A percentile compares a stretch with the other conserved stretches of the same genome.
These are phyloP conservation scores for Cordyceps cicadae DNA, from an alignment of 2,329 filamentous ascomycete species.

Conservation along the genomic window DNA sequence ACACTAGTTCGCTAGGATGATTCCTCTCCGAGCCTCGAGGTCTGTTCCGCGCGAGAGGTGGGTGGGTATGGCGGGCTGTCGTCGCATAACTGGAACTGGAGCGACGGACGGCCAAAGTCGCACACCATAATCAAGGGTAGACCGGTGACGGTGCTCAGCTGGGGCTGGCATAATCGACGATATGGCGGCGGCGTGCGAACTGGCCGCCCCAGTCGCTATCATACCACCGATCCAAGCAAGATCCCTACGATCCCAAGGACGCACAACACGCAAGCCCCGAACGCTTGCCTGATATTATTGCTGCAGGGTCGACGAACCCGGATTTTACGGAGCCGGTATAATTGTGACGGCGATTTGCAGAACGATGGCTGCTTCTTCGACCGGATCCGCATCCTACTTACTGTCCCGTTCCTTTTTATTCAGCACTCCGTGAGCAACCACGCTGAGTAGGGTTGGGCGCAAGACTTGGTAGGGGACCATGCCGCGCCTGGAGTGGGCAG, in stretches of 20 bases:
- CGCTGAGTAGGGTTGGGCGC: neutral
- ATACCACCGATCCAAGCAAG: slow-evolving; percentile 10
- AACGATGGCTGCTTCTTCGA: neutral
- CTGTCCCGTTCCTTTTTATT: neutral
- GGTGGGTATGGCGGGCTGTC: neutral
- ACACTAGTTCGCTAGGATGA: too few relatives aligned
- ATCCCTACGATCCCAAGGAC: slow-evolving; percentile 1
- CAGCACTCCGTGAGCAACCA: neutral
- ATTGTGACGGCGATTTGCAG: neutral
- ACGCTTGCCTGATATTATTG: neutral
- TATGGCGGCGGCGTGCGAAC: slow-evolving; percentile 7
- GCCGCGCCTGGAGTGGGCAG: neutral
- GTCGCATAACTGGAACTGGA: neutral
- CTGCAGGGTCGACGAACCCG: neutral
- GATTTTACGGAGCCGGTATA: neutral
- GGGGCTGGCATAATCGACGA: slow-evolving; percentile 10
- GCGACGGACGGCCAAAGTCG: neutral
- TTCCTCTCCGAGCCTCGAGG: too few relatives aligned
- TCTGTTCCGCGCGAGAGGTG: too few relatives aligned
- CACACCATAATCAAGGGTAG: neutral
- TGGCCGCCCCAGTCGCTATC: slow-evolving; percentile 6
- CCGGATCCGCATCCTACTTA: neutral
- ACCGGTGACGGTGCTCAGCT: slow-evolving; percentile 8
- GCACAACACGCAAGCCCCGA: neutral
- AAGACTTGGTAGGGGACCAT: neutral